These are phyloP conservation scores for Pezicula radicicola DNA, from an alignment of 2,329 filamentous ascomycete species.

Conservation along the genomic window DNA sequence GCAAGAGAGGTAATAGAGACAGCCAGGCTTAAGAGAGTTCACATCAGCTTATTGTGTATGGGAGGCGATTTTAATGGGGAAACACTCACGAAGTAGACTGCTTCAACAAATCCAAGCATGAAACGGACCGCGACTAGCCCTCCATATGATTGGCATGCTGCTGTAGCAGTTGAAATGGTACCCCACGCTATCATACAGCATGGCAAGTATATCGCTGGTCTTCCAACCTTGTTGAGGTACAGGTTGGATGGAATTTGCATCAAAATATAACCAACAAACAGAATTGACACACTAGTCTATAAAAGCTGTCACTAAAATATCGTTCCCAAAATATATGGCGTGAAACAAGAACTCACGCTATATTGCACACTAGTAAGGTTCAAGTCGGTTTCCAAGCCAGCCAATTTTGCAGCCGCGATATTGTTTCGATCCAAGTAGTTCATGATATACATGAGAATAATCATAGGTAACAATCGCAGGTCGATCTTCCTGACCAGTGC, in stretches of 20 bases:
- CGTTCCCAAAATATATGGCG: too few relatives aligned
- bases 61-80: too few relatives aligned
- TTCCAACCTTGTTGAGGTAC: constrained; percentile 21
- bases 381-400: constrained; percentile 37
- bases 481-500: constrained; percentile 25
- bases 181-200: constrained; percentile 29
- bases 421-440: constrained; percentile 38
- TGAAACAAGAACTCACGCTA: constrained; percentile 8
- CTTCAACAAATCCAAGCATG: constrained; percentile 24
- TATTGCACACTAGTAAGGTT: constrained; percentile 30
- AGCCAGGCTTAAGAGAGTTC: constrained; percentile 21
- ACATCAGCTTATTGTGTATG: not conserved
- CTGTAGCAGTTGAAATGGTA: constrained; percentile 29
- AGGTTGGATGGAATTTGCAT: constrained; percentile 35
- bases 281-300: constrained; percentile 38
- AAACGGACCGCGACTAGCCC: constrained; percentile 32
- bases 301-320: constrained; percentile 5
- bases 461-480: constrained; percentile 26
- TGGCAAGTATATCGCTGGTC: constrained; percentile 26
- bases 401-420: constrained; percentile 34
- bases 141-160: constrained; percentile 30
- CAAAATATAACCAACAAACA: constrained; percentile 42
- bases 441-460: constrained; percentile 34
- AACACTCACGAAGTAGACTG: constrained; percentile 12
- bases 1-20: constrained; percentile 33